These are phyloP conservation scores for Epicoccum nigrum DNA, from an alignment of 2,329 filamentous ascomycete species.

Conservation along the genomic window DNA sequence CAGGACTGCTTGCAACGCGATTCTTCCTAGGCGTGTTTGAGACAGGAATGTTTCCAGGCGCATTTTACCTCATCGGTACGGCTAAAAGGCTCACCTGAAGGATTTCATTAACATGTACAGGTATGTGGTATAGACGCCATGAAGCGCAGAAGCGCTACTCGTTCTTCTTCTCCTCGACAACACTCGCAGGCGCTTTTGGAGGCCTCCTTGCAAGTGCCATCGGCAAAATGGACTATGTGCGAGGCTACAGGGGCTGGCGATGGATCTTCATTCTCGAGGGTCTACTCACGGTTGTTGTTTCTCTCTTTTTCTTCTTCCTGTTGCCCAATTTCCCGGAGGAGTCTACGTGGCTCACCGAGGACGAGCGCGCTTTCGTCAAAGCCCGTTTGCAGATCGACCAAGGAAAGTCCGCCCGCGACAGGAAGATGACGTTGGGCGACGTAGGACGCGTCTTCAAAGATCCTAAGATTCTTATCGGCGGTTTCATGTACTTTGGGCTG, in stretches of 20 bases:
- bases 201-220: conserved; percentile 85
- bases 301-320: conserved; percentile 55
- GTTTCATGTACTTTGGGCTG: conserved; percentile 60
- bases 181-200: conserved; percentile 81
- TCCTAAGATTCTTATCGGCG: conserved; percentile 55
- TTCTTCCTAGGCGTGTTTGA: conserved; percentile 78
- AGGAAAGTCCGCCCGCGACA: conserved; percentile 54
- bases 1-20: conserved; percentile 73
- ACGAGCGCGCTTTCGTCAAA: conserved; percentile 55
- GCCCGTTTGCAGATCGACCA: conserved; percentile 56
- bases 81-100: too few relatives aligned
- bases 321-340: conserved; percentile 59
- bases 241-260: conserved; percentile 72
- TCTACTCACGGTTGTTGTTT: conserved; percentile 51
- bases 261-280: conserved; percentile 67
- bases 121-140: conserved; percentile 75
- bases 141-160: conserved; percentile 92
- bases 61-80: conserved; percentile 77
- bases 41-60: conserved; percentile 57
- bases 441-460: conserved; percentile 56
- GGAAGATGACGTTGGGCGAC: conserved; percentile 51
- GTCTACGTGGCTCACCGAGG: conserved; percentile 54
- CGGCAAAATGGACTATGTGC: conserved; percentile 79
- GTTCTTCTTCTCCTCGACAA: conserved; percentile 89
- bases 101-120: too few relatives aligned